Conservation (phyloP, 139 green algal genomes). For the Mychonastes homosphaera region DNA sequence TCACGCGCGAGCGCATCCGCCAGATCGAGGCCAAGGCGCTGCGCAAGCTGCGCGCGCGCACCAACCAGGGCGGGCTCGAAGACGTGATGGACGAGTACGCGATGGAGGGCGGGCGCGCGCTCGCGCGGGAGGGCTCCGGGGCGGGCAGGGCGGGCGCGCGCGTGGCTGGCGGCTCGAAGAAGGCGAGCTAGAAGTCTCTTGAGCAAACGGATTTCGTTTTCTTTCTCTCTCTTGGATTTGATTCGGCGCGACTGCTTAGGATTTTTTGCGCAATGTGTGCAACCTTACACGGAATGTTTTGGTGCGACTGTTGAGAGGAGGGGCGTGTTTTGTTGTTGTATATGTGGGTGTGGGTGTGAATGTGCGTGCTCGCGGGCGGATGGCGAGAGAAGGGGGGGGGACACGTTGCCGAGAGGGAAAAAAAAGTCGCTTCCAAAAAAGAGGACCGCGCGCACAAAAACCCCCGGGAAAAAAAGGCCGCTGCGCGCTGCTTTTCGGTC, state of each 20-base stretch:
- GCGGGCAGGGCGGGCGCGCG: constrained; percentile 17
- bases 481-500: too few species aligned
- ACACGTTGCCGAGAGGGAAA: too few species aligned
- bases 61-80: constrained; percentile 8
- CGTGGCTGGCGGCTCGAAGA: constrained; percentile 22
- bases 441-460: constrained; percentile 1
- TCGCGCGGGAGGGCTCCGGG: not conserved
- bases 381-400: too few species aligned
- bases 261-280: too few species aligned
- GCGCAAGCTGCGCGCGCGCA: constrained; percentile 51
- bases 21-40: constrained; percentile 94
- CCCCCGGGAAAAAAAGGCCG: too few species aligned
- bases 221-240: too few species aligned
- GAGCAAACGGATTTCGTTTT: too few species aligned
- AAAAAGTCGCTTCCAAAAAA: constrained; percentile 2
- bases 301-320: too few species aligned
- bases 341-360: not conserved
- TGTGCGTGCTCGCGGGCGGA: not conserved
- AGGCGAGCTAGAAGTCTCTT: constrained; percentile 20
- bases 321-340: too few species aligned
- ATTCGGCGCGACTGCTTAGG: too few species aligned
- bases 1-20: constrained; percentile 95
- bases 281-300: too few species aligned
- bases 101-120: too few species aligned
- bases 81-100: constrained; percentile 14